Conservation (phyloP, 2,329 filamentous ascomycete species). For the Hypoxylon sp. region DNA sequence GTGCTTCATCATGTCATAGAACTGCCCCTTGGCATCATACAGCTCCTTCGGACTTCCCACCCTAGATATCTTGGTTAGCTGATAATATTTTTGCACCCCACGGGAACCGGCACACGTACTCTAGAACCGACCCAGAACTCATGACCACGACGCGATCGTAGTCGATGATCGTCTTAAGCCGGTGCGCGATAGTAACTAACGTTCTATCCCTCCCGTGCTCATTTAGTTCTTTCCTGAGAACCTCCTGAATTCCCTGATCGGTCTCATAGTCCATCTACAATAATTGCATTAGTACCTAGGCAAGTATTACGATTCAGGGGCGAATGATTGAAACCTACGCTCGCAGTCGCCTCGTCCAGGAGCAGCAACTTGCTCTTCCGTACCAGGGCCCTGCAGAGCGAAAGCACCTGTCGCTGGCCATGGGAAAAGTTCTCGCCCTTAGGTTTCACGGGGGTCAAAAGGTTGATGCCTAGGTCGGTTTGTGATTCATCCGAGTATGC, state of each 20-base stretch:
- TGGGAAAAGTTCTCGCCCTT: conserved; percentile 68
- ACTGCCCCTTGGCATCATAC: conserved; percentile 58
- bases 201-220: conserved; percentile 60
- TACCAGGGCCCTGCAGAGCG: conserved; percentile 67
- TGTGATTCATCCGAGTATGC: conserved; percentile 26
- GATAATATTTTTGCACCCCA: neutral
- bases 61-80: conserved; percentile 47
- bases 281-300: conserved; percentile 7
- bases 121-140: conserved; percentile 64
- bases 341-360: conserved; percentile 69
- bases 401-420: conserved; percentile 69
- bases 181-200: conserved; percentile 69
- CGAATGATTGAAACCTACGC: conserved; percentile 41
- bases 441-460: conserved; percentile 62
- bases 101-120: conserved; percentile 54
- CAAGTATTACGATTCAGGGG: neutral
- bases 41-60: conserved; percentile 61
- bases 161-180: conserved; percentile 69
- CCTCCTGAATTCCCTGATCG: conserved; percentile 66
- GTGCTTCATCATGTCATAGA: conserved; percentile 67
- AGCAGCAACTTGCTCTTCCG: conserved; percentile 67
- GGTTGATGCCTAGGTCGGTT: conserved; percentile 51
- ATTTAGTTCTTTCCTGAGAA: conserved; percentile 63
- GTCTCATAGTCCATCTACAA: conserved; percentile 66
- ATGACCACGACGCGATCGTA: conserved; percentile 70